phyloP scores from a whole-genome alignment of 1,284 basidiomycete genomes.

The Ceratobasidium papillatum region DNA sequence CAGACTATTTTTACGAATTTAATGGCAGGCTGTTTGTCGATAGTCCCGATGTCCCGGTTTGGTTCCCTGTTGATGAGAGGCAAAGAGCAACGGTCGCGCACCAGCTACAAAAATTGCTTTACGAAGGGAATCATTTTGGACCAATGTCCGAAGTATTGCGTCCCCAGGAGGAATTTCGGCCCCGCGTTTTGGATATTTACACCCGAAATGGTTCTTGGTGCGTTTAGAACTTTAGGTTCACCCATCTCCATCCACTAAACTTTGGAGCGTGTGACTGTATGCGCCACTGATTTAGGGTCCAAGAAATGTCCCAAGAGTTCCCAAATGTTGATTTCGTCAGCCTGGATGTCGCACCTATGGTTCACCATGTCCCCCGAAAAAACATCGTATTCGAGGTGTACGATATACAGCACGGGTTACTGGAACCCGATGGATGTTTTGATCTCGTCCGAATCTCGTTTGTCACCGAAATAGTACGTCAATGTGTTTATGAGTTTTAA shows the following conservation, averaged over 20 bases:
- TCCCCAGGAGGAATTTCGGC: not conserved
- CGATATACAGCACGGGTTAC: not conserved
- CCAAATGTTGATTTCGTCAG: conserved; percentile 15
- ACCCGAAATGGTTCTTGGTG: conserved; percentile 18
- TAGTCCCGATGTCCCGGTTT: conserved; percentile 14
- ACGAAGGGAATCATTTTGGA: conserved; percentile 19
- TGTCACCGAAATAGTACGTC: conserved; percentile 20
- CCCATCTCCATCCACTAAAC: not conserved
- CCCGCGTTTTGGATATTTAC: conserved; percentile 10
- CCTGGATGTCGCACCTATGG: conserved; percentile 21
- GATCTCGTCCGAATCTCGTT: conserved; percentile 20
- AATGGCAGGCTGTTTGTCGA: conserved; percentile 24
- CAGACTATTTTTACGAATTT: conserved; percentile 21
- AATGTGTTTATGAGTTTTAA: not conserved
- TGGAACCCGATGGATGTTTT: conserved; percentile 10
- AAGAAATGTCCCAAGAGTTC: conserved; percentile 24
- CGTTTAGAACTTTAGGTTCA: not conserved
- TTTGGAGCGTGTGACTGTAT: not conserved
- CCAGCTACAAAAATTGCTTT: conserved; percentile 1
- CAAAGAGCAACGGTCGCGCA: not conserved
- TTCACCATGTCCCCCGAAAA: not conserved
- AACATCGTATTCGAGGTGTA: conserved; percentile 31
- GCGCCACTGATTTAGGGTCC: conserved; percentile 11
- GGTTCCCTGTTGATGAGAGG: not conserved
- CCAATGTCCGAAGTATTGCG: conserved; percentile 6